Conservation (phyloP, 2,329 filamentous ascomycete genomes). For the Colletotrichum filicis region DNA sequence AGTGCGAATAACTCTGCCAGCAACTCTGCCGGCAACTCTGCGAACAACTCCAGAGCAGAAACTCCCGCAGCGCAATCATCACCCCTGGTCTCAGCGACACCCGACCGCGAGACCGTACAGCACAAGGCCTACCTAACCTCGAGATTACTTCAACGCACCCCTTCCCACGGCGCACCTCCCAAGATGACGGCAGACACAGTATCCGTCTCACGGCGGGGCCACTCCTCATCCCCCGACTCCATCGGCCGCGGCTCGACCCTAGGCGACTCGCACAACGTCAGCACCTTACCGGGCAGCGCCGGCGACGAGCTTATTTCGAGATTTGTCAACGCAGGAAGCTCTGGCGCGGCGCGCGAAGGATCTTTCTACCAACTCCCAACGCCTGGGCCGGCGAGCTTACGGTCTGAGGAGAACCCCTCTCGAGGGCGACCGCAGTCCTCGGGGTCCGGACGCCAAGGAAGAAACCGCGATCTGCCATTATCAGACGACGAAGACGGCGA, state of each 20-base stretch:
- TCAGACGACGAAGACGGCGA: slow-evolving; percentile 46
- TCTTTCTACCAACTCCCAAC: slow-evolving; percentile 60
- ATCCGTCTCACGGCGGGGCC: slow-evolving; percentile 51
- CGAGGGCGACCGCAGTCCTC: slow-evolving; percentile 55
- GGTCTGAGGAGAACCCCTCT: slow-evolving; percentile 46
- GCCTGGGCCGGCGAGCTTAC: slow-evolving; percentile 41
- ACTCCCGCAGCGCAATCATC: slow-evolving; percentile 33
- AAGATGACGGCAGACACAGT: slow-evolving; percentile 72
- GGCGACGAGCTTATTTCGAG: slow-evolving; percentile 62
- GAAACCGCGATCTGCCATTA: slow-evolving; percentile 6
- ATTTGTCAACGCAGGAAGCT: slow-evolving; percentile 65
- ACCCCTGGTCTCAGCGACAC: slow-evolving; percentile 39
- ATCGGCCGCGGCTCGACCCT: slow-evolving; percentile 52
- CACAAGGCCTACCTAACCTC: slow-evolving; percentile 77
- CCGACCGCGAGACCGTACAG: slow-evolving; percentile 54
- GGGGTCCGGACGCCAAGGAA: slow-evolving; percentile 44
- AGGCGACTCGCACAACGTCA: slow-evolving; percentile 47
- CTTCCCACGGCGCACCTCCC: slow-evolving; percentile 70
- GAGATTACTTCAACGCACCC: slow-evolving; percentile 71
- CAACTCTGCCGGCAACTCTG: slow-evolving; percentile 41
- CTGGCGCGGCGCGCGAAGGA: slow-evolving; percentile 60
- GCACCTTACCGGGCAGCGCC: slow-evolving; percentile 36
- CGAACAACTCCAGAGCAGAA: slow-evolving; percentile 39
- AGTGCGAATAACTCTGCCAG: slow-evolving; percentile 40
- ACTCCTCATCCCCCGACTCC: slow-evolving; percentile 47